Evolutionary conservation across 768 basidiomycete genomes (phyloP).

Genomic region (Omphalotus guepiniiformis): DNA sequence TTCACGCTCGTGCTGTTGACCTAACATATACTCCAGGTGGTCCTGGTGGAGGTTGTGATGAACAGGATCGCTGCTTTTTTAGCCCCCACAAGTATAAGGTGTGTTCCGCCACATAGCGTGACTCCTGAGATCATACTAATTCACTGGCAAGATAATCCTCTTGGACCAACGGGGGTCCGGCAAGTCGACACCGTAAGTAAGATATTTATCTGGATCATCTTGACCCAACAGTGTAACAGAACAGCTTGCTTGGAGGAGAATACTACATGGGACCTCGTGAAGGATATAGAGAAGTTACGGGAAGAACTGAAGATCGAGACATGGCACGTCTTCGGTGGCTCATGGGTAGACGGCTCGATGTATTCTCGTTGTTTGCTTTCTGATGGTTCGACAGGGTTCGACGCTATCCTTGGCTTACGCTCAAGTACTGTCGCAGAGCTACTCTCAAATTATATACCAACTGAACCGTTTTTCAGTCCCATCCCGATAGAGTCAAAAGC

Average conservation of each 20-base stretch:
- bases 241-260: conserved; percentile 77
- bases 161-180: conserved; percentile 91
- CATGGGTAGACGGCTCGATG: conserved; percentile 57
- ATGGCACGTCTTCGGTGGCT: conserved; percentile 95
- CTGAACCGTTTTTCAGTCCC: conserved; percentile 39
- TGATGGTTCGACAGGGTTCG: conserved; percentile 53
- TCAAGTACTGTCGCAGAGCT: conserved; percentile 44
- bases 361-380: background rate
- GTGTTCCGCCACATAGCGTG: background rate
- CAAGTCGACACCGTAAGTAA: conserved; percentile 74
- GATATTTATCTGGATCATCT: background rate
- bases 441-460: background rate
- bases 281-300: conserved; percentile 81
- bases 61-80: conserved; percentile 73
- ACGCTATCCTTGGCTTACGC: conserved; percentile 85
- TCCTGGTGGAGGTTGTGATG: conserved; percentile 73
- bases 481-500: conserved; percentile 77
- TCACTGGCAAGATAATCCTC: conserved; percentile 59
- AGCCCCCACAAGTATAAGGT: conserved; percentile 85
- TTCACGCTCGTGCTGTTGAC: background rate
- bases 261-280: conserved; percentile 92
- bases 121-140: background rate
- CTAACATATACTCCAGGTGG: conserved; percentile 46
- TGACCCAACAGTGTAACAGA: conserved; percentile 32
- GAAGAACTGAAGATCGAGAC: conserved; percentile 72